Evolutionary conservation across 768 basidiomycete species (phyloP), one percentile per base, ranked within the genome.

Genomic region (Hygrocybe punicea): DNA sequence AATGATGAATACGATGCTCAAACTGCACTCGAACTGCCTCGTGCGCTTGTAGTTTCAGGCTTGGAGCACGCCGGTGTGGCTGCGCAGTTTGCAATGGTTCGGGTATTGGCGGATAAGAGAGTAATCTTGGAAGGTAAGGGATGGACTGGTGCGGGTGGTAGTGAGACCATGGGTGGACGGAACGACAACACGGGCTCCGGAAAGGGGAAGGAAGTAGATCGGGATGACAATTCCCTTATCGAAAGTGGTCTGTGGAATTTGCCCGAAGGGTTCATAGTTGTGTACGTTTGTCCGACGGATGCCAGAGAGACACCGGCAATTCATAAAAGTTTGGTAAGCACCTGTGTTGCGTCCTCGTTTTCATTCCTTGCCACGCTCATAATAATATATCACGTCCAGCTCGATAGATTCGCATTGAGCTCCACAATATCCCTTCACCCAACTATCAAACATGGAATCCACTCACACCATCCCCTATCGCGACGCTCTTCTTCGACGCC

Each of bases 321-420:
- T 51, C 78, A 87, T 64, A 81, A 82, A 58, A 78, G 74, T 61
- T 69, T 92, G 68, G 90, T 91, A 67, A 60, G 86, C 24, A 2
- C 36, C 14, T 2, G 6, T 39, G 14, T 36, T 11, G 4, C 29
- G 4, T 29, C 29, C 8, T 4, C 8, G 29, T 4, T 29, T 4
- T 34, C 51, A 23, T 36, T 10, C 6, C 29, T n/a, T 14, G 14
- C 29, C 17, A 6, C 37, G 11, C 52, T 14, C 17, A 23, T 47
- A 6, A 11, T 11, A 16, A 16, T 48, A 54, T 46, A 29, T 51
- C n/a, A 33, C 56, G 51, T 16, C 34, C 63, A 91, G 89, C 77
- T 93, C 13, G 89, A 93, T 66, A 82, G 80, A 63, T 92, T 93
- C 66, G 78, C 89, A 2, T 84, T 93, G 81, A 91, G 88, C 63